These are phyloP conservation scores for Solanum raphanifolium DNA, from an alignment of 257 asterid species.

Conservation along the genomic window DNA sequence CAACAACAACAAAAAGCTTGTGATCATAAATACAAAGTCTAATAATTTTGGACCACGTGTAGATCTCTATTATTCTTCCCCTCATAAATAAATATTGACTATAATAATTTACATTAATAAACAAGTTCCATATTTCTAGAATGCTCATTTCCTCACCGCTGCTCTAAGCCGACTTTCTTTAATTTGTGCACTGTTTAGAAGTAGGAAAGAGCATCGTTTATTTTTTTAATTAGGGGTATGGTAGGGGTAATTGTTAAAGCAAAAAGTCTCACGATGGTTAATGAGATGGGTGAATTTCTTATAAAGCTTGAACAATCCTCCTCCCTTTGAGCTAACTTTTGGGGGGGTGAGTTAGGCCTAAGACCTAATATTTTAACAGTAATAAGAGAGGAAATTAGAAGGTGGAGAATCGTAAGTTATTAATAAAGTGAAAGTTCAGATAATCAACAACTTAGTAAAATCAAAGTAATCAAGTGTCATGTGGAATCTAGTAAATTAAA, in stretches of 20 bases:
- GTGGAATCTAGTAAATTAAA: too few relatives aligned
- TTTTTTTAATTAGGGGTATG: not conserved
- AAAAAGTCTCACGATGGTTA: too few relatives aligned
- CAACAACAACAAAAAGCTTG: not conserved
- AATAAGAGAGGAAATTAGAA: too few relatives aligned
- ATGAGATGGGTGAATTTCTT: too few relatives aligned
- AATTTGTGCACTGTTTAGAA: not conserved
- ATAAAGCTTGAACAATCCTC: too few relatives aligned
- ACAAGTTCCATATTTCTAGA: not conserved
- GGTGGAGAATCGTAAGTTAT: too few relatives aligned
- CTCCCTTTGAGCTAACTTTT: too few relatives aligned
- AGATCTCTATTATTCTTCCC: not conserved
- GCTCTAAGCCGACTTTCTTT: not conserved
- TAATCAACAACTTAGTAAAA: too few relatives aligned
- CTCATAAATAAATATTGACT: not conserved
- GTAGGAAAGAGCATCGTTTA: not conserved
- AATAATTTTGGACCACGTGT: not conserved
- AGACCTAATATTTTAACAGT: too few relatives aligned
- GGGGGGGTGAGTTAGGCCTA: too few relatives aligned
- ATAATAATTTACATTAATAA: not conserved
- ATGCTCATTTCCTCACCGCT: not conserved
- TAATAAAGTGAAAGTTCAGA: too few relatives aligned
- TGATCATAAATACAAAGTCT: not conserved
- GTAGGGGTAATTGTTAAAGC: not conserved
- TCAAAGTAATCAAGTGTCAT: too few relatives aligned